Evolutionary conservation across 306 rosid species (phyloP), one percentile per base, ranked within the genome.

Genomic region (Begonia fuchsioides): DNA sequence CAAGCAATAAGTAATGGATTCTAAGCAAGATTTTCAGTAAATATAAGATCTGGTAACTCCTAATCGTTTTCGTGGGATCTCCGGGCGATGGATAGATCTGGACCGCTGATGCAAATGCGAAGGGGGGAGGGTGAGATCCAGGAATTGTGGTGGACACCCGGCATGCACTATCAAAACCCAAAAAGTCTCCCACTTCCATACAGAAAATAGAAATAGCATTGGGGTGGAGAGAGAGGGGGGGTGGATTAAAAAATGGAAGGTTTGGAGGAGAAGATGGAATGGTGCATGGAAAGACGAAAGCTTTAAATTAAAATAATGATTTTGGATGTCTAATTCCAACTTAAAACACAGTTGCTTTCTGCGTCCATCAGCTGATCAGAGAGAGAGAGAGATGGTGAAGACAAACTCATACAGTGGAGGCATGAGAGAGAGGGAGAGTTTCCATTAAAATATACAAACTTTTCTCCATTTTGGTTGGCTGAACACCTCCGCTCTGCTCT

Each of bases 401-500:
- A 68, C 72, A 72, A 65, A 65, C 12, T 46, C 26, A 10, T 26
- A 26, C 35, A 26, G 35, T 26, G 35, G 0, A 66, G 35, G 35
- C 8, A 5, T 9, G 47, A 43, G 49, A 15, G 49, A 49, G 57
- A 51, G 52, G 52, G 56, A 52, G 64, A 52, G 16, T 46, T 50
- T 11, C 15, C 35, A 40, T 57, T 64, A 70, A 68, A 75, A 60
- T 63, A 69, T 71, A 66, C 11, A 18, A 72, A 43, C 50, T 50
- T 45, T 61, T 26, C 65, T 60, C 70, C 70, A 66, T 79, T 67
- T 53, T 63, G 71, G 71, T 76, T 60, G 63, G 69, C 65, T 74
- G 67, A 76, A 76, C 65, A 62, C 75, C 63, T 62, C 70, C 69
- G 39, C 51, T 52, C 68, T 70, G 56, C 67, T 69, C 8, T 4